Conservation (phyloP, 345 rosid genomes). For the Pugionium cornutum region DNA sequence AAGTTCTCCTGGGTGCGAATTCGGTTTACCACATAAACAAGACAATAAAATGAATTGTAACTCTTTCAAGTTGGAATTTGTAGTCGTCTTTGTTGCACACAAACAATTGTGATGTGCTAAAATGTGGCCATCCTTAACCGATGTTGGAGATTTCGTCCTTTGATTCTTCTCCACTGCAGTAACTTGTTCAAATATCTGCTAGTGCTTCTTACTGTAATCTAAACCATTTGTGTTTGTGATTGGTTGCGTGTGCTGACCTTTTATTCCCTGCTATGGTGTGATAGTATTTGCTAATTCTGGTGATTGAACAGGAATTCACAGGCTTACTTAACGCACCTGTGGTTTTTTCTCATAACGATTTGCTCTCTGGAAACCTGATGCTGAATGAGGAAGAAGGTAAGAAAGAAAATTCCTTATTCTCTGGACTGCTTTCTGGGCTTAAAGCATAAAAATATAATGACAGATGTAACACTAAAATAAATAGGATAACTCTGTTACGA, state of each 20-base stretch:
- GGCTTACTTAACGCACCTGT: conserved; percentile 69
- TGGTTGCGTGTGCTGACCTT: neutral
- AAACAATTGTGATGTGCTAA: conserved; percentile 2
- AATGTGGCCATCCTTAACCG: neutral
- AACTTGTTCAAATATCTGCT: conserved; percentile 5
- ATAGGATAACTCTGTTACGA: neutral
- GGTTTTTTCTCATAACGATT: conserved; percentile 92
- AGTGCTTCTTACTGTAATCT: neutral
- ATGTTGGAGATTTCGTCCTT: conserved; percentile 1
- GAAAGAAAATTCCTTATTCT: conserved; percentile 13
- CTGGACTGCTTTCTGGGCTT: neutral
- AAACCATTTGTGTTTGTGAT: neutral
- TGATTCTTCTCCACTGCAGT: neutral
- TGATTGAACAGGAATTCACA: conserved; percentile 80
- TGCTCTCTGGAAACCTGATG: conserved; percentile 95
- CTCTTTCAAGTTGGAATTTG: neutral
- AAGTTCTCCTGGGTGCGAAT: conserved; percentile 10
- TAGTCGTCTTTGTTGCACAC: neutral
- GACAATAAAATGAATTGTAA: neutral
- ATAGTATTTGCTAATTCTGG: conserved; percentile 36
- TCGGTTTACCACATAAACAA: neutral
- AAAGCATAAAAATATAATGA: neutral
- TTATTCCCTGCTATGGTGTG: conserved; percentile 11
- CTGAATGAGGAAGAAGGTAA: conserved; percentile 79
- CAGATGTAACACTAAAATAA: neutral